Evolutionary conservation across 140 eudicot genomes (phyloP).

Genomic region (Senecio squalidus): DNA sequence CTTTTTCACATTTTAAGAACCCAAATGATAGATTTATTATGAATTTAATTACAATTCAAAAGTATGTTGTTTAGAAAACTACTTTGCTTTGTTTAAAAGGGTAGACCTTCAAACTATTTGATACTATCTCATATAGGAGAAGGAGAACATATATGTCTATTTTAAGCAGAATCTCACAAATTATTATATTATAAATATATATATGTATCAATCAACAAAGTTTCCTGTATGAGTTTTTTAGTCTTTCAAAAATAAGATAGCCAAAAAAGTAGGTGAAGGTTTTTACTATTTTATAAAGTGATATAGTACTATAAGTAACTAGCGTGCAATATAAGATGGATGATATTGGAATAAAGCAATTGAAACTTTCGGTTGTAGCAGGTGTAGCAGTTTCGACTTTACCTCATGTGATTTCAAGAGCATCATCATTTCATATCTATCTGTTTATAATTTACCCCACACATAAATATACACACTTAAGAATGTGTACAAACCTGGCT

Average conservation of each 20-base stretch:
- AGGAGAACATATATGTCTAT: no score
- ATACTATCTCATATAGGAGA: no score
- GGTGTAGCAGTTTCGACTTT: conserved; percentile 32
- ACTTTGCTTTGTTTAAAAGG: no score
- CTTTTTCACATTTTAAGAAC: no score
- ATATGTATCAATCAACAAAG: no score
- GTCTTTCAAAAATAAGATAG: neutral
- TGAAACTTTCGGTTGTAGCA: conserved; percentile 43
- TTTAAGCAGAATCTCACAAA: no score
- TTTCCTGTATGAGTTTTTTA: no score
- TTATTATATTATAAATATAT: no score
- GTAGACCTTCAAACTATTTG: no score
- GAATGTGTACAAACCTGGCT: conserved; percentile 21
- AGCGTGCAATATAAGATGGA: conserved; percentile 16
- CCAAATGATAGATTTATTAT: no score
- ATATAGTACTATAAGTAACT: conserved; percentile 17
- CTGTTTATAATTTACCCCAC: conserved; percentile 21
- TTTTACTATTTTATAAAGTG: conserved; percentile 19
- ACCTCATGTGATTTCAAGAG: conserved; percentile 9
- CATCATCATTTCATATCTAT: conserved; percentile 15
- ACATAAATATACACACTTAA: conserved; percentile 8
- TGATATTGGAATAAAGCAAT: conserved; percentile 24
- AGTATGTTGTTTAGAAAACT: no score
- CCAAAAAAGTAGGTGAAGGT: neutral
- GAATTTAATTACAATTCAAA: no score